Evolutionary conservation across 108 stramenopile genomes (phyloP).

Genomic region (Skeletonema tropicum): DNA sequence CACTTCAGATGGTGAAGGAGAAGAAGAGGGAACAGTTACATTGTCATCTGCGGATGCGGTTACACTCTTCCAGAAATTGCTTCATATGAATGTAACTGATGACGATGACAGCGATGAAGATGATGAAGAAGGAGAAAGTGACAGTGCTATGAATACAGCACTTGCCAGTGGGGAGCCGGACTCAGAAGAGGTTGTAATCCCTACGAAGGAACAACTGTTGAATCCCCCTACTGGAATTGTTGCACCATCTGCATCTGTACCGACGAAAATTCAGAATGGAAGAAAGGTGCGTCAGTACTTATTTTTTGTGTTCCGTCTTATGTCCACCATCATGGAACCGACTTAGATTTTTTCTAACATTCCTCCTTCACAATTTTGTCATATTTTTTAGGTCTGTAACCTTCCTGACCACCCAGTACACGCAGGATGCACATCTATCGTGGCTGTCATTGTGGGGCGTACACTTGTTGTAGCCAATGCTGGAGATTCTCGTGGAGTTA

Average conservation of each 20-base stretch:
- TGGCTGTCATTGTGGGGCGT: conserved; percentile 81
- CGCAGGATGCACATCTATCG: conserved; percentile 94
- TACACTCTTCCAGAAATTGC: conserved; percentile 55
- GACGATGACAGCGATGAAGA: conserved; percentile 27
- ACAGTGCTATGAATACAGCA: conserved; percentile 9
- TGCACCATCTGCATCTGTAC: conserved; percentile 39
- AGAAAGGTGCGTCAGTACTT: conserved; percentile 29
- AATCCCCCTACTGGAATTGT: conserved; percentile 52
- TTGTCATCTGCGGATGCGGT: conserved; percentile 41
- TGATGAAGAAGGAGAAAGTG: conserved; percentile 14
- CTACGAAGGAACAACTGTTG: conserved; percentile 45
- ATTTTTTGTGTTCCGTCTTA: neutral
- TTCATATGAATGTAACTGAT: conserved; percentile 47
- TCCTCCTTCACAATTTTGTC: neutral
- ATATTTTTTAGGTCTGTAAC: conserved; percentile 60
- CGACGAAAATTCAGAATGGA: conserved; percentile 47
- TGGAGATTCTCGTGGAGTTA: conserved; percentile 90
- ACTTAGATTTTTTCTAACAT: neutral
- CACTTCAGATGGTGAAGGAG: conserved; percentile 21
- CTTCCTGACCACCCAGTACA: conserved; percentile 94
- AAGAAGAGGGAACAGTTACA: conserved; percentile 19
- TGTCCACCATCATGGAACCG: neutral
- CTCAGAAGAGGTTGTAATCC: conserved; percentile 12
- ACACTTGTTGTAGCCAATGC: conserved; percentile 91
- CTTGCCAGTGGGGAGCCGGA: neutral